Conservation (phyloP, 495 filamentous ascomycete genomes). For the Penicillium canescens region DNA sequence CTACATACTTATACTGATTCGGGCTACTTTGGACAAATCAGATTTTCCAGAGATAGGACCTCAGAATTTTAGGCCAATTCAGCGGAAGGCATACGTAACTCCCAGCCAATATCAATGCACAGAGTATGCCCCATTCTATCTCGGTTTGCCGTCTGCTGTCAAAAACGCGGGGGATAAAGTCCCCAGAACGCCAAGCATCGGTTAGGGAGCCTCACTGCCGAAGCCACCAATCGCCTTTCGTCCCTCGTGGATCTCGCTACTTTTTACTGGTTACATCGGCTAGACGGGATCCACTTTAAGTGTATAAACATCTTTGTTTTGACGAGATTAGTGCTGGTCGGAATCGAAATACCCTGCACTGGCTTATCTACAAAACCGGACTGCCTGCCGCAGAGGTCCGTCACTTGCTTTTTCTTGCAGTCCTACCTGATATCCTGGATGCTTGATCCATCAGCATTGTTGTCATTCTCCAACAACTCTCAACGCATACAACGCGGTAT, state of each 20-base stretch:
- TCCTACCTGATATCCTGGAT: background rate
- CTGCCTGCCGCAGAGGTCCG: background rate
- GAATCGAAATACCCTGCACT: background rate
- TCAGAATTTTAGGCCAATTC: background rate
- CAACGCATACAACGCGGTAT: background rate
- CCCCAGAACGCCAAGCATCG: constrained; percentile 1
- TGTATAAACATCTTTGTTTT: background rate
- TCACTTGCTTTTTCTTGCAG: background rate
- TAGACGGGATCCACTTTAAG: background rate
- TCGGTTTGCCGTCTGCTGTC: background rate
- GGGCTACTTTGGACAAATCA: background rate
- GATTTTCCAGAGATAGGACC: background rate
- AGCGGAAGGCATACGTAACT: background rate
- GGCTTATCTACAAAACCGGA: background rate
- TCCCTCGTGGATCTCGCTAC: background rate
- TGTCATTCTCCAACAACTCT: background rate
- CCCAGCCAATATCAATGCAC: background rate
- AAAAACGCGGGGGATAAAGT: constrained; percentile 8
- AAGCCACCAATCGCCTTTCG: constrained; percentile 3
- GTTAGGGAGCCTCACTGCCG: constrained; percentile 7
- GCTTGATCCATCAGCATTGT: background rate
- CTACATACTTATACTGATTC: background rate
- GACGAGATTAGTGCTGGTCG: background rate
- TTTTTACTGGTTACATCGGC: constrained; percentile 5
- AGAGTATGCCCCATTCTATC: background rate